Base-by-base conservation (phyloP, 306 rosid species). In the Quillaja saponaria region DNA sequence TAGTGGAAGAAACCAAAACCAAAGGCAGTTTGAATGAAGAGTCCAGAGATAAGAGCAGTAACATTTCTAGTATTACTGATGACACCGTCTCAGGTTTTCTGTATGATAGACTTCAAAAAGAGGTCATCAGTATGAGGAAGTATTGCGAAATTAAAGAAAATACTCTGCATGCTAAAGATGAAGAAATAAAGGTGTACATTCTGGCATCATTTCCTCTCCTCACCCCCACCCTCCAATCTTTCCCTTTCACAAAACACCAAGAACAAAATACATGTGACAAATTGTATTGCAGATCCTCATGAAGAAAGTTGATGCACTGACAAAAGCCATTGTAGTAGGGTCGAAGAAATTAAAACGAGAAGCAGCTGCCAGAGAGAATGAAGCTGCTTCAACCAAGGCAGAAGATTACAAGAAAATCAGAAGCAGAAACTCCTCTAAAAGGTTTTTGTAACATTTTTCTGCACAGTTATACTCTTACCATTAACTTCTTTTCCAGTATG, bases 311-410 rank as follows among this genome's bases (percentile, higher is more conserved):
- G 94, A 88, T 49, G 87, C 91, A 42, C 59, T 88, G 54, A 80
- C 94, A 66, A 92, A 89, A 67, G 74, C 99, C 49, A 86, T 82
- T 68, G 99, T 89, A 74, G 64, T 82, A 41, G 96, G 89, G 79
- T 82, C 83, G 16, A 92, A 92, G 87, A 88, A 86, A 81, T 67
- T 76, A 84, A 92, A 77, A 79, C 81, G 96, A 81, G 95, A 92
- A 81, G 82, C 86, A 19, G 85, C 85, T 59, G 83, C 90, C 31
- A 89, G 88, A 73, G 96, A 86, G 58, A 89, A 76, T 71, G 99
- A 88, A 66, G 78, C 85, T 57, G 77, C 87, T 40, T 72, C 84
- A 50, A 64, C 59, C 50, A 84, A 84, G 73, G 11, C 73, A 50
- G 86, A 79, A 12, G 81, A 72, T 48, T 67, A 74, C 62, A 80